These are phyloP conservation scores for Podaxis rugospora DNA, from an alignment of 768 basidiomycete species.

Conservation along the genomic window DNA sequence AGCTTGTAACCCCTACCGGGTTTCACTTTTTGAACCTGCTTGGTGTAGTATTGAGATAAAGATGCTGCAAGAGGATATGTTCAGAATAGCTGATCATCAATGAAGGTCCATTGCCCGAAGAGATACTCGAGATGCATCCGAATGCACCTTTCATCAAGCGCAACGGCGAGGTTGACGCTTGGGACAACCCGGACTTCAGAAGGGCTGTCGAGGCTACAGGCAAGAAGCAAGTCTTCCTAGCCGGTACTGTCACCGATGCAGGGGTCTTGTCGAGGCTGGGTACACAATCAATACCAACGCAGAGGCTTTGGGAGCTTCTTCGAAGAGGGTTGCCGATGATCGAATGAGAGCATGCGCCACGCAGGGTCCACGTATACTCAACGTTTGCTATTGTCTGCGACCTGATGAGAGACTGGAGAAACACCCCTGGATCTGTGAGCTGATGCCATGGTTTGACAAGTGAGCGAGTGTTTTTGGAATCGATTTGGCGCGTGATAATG, in stretches of 20 bases:
- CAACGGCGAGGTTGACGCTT: slow-evolving; percentile 46
- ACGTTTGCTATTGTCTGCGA: slow-evolving; percentile 40
- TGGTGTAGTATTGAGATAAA: too few species aligned
- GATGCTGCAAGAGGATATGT: neutral
- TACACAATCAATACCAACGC: slow-evolving; percentile 44
- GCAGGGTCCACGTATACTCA: slow-evolving; percentile 42
- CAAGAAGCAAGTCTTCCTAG: slow-evolving; percentile 45
- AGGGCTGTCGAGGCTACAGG: slow-evolving; percentile 43
- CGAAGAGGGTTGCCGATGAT: slow-evolving; percentile 33
- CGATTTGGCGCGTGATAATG: neutral
- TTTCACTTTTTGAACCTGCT: too few species aligned
- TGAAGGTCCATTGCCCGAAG: slow-evolving; percentile 39
- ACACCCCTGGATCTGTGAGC: slow-evolving; percentile 38
- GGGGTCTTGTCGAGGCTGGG: slow-evolving; percentile 34
- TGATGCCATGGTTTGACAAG: slow-evolving; percentile 43
- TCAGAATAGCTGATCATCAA: neutral
- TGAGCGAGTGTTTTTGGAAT: slow-evolving; percentile 19
- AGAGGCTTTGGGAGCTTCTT: slow-evolving; percentile 41
- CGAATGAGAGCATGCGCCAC: slow-evolving; percentile 43
- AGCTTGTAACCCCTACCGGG: too few species aligned
- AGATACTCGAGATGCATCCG: slow-evolving; percentile 41
- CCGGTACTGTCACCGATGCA: slow-evolving; percentile 47
- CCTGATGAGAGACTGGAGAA: slow-evolving; percentile 49
- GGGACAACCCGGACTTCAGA: slow-evolving; percentile 47
- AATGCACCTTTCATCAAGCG: slow-evolving; percentile 41